Conservation (phyloP, 169 alveolate genomes). For the Eimeria praecox region DNA sequence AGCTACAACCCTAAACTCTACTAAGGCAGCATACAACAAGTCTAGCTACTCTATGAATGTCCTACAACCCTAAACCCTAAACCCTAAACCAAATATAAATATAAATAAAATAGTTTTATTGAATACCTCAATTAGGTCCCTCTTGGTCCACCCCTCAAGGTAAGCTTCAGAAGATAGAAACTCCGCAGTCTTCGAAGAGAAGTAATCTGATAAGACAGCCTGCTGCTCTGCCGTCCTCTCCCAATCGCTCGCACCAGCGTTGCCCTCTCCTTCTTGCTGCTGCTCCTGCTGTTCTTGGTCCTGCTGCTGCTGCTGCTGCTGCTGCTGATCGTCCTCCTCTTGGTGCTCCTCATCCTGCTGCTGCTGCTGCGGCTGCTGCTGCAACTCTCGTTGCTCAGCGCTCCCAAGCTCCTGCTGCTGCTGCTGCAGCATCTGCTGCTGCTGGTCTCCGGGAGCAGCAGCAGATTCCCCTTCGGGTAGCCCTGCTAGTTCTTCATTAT, state of each 20-base stretch:
- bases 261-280: constrained; percentile 7
- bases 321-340: constrained; percentile 9
- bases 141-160: constrained; percentile 77
- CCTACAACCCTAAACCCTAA: background rate
- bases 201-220: constrained; percentile 47
- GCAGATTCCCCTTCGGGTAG: background rate
- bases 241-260: constrained; percentile 35
- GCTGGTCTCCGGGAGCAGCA: constrained; percentile 8
- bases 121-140: constrained; percentile 77
- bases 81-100: background rate
- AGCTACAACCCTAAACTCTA: background rate
- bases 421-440: constrained; percentile 18
- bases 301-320: constrained; percentile 42
- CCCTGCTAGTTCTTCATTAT: background rate
- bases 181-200: constrained; percentile 39
- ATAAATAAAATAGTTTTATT: too few relatives aligned
- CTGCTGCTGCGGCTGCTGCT: constrained; percentile 18
- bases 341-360: constrained; percentile 29
- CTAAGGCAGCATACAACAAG: background rate
- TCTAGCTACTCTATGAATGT: background rate
- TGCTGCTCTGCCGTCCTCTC: constrained; percentile 72
- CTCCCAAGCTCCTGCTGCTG: constrained; percentile 22
- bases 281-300: constrained; percentile 1
- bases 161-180: constrained; percentile 72
- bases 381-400: background rate